Conservation (phyloP, 2,329 filamentous ascomycete genomes). For the Hysterium pulicare region DNA sequence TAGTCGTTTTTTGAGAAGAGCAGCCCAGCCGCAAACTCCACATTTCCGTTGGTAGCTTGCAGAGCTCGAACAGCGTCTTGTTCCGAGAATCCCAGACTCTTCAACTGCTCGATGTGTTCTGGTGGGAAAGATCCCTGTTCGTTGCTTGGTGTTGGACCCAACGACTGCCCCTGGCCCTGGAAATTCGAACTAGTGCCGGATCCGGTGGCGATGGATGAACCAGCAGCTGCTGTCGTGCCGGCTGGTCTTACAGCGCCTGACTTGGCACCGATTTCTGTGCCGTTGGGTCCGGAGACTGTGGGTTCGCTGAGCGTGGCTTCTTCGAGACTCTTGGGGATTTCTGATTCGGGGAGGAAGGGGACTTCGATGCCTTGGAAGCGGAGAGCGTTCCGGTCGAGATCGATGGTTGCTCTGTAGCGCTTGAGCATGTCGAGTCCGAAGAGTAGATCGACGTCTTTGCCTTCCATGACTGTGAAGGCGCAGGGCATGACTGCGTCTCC, state of each 20-base stretch:
- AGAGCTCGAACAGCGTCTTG: slow-evolving; percentile 76
- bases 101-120: slow-evolving; percentile 71
- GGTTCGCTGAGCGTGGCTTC: slow-evolving; percentile 74
- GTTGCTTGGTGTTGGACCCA: slow-evolving; percentile 19
- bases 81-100: slow-evolving; percentile 72
- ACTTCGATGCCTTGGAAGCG: slow-evolving; percentile 87
- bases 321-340: slow-evolving; percentile 82
- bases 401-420: slow-evolving; percentile 88
- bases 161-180: slow-evolving; percentile 28
- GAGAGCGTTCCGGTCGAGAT: slow-evolving; percentile 78
- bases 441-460: slow-evolving; percentile 90
- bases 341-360: slow-evolving; percentile 84
- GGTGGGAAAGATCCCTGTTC: slow-evolving; percentile 46
- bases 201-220: slow-evolving; percentile 14
- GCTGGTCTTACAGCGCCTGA: slow-evolving; percentile 71
- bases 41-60: slow-evolving; percentile 77
- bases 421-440: slow-evolving; percentile 96
- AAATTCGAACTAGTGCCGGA: slow-evolving; percentile 13
- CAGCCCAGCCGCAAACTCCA: slow-evolving; percentile 82
- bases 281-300: slow-evolving; percentile 77
- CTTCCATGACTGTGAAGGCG: slow-evolving; percentile 99
- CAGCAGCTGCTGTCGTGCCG: slow-evolving; percentile 45
- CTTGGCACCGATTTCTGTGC: slow-evolving; percentile 81
- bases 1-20: slow-evolving; percentile 50
- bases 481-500: slow-evolving; percentile 83